A percentile compares a stretch with the other conserved stretches of the same genome.
Evolutionary conservation across 495 filamentous ascomycete genomes (phyloP).

Genomic region (Penicillium ochrochloron): DNA sequence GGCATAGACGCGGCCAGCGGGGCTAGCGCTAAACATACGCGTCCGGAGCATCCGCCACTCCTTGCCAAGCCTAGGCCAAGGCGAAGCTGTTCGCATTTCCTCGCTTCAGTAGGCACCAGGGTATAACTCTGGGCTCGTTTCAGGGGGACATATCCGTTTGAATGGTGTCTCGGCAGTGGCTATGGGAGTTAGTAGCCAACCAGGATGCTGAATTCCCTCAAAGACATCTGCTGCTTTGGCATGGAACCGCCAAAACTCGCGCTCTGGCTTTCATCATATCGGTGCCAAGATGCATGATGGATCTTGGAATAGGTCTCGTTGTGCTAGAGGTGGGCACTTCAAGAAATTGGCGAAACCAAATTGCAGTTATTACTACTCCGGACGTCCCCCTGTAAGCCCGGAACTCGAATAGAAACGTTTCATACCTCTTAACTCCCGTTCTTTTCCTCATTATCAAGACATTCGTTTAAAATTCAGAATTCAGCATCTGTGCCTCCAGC

Average conservation of each 20-base stretch:
- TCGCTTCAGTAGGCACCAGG: slow-evolving; percentile 9
- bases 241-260: slow-evolving; percentile 5
- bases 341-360: not conserved
- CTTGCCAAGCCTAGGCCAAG: slow-evolving; percentile 23
- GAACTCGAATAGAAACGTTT: not conserved
- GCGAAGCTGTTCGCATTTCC: slow-evolving; percentile 7
- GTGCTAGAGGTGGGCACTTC: not conserved
- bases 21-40: slow-evolving; percentile 11
- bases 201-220: not conserved
- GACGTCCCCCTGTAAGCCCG: not conserved
- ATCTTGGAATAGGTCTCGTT: slow-evolving; percentile 6
- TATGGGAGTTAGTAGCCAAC: slow-evolving; percentile 7
- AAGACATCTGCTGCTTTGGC: not conserved
- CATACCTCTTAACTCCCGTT: not conserved
- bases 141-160: not conserved
- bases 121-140: slow-evolving; percentile 6
- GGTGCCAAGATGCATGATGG: slow-evolving; percentile 13
- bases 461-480: not conserved
- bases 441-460: not conserved
- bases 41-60: slow-evolving; percentile 5
- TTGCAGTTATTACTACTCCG: not conserved
- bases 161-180: slow-evolving; percentile 13
- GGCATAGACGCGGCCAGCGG: slow-evolving; percentile 20
- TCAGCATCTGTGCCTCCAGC: not conserved
- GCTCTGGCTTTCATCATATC: slow-evolving; percentile 4